These are phyloP conservation scores for Willaertia magna DNA, from an alignment of 208 protist species.

Conservation along the genomic window DNA sequence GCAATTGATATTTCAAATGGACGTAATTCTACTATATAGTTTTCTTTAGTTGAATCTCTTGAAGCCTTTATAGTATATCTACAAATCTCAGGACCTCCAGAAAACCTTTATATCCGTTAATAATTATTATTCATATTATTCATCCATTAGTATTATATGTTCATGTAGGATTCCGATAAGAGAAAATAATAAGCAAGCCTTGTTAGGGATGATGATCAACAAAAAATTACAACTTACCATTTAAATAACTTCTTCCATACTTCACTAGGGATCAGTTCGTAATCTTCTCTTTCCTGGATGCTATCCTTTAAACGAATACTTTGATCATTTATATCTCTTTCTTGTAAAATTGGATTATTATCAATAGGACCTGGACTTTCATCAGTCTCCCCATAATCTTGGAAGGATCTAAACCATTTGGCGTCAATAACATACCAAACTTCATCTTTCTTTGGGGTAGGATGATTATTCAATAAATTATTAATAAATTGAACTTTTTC, in stretches of 20 bases:
- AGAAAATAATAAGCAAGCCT: no score
- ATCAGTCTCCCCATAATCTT: neutral
- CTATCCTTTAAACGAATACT: neutral
- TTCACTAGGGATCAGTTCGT: neutral
- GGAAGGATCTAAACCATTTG: neutral
- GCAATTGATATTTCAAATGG: neutral
- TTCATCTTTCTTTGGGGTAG: neutral
- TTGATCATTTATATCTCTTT: neutral
- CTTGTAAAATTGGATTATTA: neutral
- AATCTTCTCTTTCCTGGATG: neutral
- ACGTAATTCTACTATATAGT: neutral
- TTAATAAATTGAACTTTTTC: no score
- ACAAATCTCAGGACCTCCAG: neutral
- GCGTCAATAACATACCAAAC: neutral
- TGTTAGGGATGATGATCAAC: no score
- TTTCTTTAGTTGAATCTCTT: neutral
- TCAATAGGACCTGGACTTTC: neutral
- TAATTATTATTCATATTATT: neutral
- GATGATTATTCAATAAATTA: no score
- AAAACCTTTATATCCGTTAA: neutral
- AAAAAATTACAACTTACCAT: constrained; percentile 1
- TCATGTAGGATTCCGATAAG: no score
- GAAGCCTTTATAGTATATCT: neutral
- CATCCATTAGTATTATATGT: neutral
- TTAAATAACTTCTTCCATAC: neutral